Evolutionary conservation across 2,329 filamentous ascomycete species (phyloP).

Genomic region (Pseudocercospora eumusae): DNA sequence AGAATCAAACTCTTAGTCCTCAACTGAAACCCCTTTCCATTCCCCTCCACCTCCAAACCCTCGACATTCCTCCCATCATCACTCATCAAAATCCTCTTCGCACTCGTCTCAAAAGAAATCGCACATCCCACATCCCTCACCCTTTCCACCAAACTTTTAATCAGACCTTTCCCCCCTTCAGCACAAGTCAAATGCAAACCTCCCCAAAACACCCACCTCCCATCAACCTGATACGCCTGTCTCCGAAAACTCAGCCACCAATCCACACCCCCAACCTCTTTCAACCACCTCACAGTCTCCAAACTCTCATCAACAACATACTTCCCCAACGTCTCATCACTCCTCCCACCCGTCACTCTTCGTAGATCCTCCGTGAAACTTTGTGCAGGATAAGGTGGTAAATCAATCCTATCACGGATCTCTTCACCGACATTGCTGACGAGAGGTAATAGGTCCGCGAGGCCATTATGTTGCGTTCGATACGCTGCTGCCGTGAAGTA

Average conservation of each 20-base stretch:
- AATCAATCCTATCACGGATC: conserved; percentile 56
- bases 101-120: conserved; percentile 52
- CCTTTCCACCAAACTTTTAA: conserved; percentile 51
- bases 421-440: conserved; percentile 60
- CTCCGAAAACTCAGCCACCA: conserved; percentile 62
- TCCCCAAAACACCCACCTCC: conserved; percentile 66
- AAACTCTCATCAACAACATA: conserved; percentile 49
- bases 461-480: conserved; percentile 58
- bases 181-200: conserved; percentile 62
- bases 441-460: conserved; percentile 60
- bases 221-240: conserved; percentile 65
- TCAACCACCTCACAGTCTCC: conserved; percentile 36
- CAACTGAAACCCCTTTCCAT: conserved; percentile 37
- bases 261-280: conserved; percentile 32
- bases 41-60: conserved; percentile 38
- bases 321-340: conserved; percentile 53
- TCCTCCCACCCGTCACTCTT: conserved; percentile 58
- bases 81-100: conserved; percentile 46
- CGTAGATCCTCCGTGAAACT: conserved; percentile 60
- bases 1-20: conserved; percentile 51
- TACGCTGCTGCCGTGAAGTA: conserved; percentile 68
- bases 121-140: conserved; percentile 49
- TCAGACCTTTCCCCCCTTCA: conserved; percentile 62
- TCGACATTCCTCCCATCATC: conserved; percentile 38
- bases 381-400: conserved; percentile 57